phyloP scores from a whole-genome alignment of 345 rosid species.

The Pistacia integerrima region DNA sequence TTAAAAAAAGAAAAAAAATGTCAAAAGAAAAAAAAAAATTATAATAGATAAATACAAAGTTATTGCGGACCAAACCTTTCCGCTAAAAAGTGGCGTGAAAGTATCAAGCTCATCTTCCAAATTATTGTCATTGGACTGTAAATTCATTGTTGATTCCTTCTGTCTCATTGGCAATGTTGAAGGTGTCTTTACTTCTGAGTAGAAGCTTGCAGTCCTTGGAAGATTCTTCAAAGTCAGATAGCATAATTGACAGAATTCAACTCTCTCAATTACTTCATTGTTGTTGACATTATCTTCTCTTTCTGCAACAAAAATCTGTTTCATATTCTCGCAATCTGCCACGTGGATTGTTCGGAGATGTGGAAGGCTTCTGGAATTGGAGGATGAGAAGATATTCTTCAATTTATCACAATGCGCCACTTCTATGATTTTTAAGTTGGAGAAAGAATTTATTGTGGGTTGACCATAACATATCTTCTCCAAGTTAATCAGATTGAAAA shows the following conservation, averaged over 20 bases:
- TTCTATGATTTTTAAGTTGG: slow-evolving; percentile 13
- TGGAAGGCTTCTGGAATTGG: neutral
- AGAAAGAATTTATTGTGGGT: neutral
- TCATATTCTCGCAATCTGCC: neutral
- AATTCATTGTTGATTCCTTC: too few relatives aligned
- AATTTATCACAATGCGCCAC: slow-evolving; percentile 14
- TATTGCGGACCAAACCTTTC: neutral
- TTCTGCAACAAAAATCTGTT: neutral
- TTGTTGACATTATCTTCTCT: neutral
- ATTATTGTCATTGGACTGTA: neutral
- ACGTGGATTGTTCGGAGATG: slow-evolving; percentile 12
- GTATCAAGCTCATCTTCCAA: neutral
- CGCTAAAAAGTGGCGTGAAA: neutral
- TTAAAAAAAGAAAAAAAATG: too few relatives aligned
- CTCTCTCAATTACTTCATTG: neutral
- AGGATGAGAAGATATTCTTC: too few relatives aligned
- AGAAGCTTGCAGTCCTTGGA: neutral
- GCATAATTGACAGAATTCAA: neutral
- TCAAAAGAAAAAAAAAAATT: too few relatives aligned
- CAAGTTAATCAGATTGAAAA: slow-evolving; percentile 15
- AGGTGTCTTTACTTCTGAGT: neutral
- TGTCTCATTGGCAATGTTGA: neutral
- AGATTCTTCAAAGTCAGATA: neutral
- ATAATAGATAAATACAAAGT: neutral
- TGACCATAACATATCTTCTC: slow-evolving; percentile 9